phyloP scores from a whole-genome alignment of 306 rosid species.

The Vigna unguiculata region DNA sequence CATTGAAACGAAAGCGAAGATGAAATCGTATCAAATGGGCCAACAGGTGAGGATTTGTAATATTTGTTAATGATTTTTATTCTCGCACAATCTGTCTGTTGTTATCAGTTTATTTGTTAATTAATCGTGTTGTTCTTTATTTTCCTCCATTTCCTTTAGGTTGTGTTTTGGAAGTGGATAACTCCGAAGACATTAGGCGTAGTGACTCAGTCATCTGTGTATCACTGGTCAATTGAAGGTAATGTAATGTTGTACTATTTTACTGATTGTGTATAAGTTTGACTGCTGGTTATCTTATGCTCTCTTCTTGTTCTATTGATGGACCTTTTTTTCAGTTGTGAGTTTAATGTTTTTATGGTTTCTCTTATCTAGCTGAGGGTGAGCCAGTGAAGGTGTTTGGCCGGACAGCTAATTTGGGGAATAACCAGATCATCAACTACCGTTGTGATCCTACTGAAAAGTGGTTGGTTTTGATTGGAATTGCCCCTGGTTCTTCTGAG shows the following conservation, averaged over 20 bases:
- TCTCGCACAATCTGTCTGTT: neutral
- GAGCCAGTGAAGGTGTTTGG: slow-evolving; percentile 83
- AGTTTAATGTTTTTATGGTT: slow-evolving; percentile 24
- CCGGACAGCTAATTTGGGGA: slow-evolving; percentile 72
- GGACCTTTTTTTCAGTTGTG: neutral
- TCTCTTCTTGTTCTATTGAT: neutral
- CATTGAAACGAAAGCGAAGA: slow-evolving; percentile 72
- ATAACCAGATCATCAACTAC: slow-evolving; percentile 84
- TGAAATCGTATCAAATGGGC: slow-evolving; percentile 82
- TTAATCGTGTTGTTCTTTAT: neutral
- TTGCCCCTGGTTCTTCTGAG: slow-evolving; percentile 84
- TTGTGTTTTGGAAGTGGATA: slow-evolving; percentile 91
- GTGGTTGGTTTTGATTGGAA: slow-evolving; percentile 84
- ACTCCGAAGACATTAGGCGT: slow-evolving; percentile 65
- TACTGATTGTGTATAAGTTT: slow-evolving; percentile 19
- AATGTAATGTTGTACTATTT: slow-evolving; percentile 27
- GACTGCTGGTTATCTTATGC: neutral
- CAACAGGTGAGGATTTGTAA: slow-evolving; percentile 64
- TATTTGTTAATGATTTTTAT: neutral
- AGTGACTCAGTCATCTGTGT: slow-evolving; percentile 75
- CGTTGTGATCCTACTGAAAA: slow-evolving; percentile 79
- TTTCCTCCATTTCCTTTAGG: slow-evolving; percentile 47
- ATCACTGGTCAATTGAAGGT: slow-evolving; percentile 88
- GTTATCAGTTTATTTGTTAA: slow-evolving; percentile 24
- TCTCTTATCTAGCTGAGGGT: slow-evolving; percentile 60